Evolutionary conservation across 192 early-diverging fungal genomes (phyloP).

Genomic region (Umbelopsis isabellina): DNA sequence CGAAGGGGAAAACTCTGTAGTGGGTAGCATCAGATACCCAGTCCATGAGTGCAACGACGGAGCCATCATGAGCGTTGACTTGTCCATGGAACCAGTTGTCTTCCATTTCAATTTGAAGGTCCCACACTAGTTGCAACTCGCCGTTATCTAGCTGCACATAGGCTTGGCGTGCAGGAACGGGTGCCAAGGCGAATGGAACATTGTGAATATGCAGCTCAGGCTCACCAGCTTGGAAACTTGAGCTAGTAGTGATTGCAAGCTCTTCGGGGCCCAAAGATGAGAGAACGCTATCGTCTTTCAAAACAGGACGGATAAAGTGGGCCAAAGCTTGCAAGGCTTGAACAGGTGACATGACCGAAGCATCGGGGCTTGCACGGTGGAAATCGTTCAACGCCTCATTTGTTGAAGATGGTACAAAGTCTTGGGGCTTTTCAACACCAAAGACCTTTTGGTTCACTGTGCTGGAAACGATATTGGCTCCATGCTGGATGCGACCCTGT

Average conservation of each 20-base stretch:
- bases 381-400: background rate
- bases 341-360: conserved; percentile 54
- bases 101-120: conserved; percentile 75
- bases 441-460: background rate
- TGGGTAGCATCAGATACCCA: conserved; percentile 76
- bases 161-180: conserved; percentile 64
- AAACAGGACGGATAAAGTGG: conserved; percentile 56
- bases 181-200: conserved; percentile 54
- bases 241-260: conserved; percentile 33
- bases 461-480: background rate
- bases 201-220: conserved; percentile 44
- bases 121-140: conserved; percentile 76
- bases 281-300: conserved; percentile 39
- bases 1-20: conserved; percentile 84
- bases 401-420: background rate
- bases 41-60: conserved; percentile 76
- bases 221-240: conserved; percentile 42
- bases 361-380: conserved; percentile 6
- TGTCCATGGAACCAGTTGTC: conserved; percentile 83
- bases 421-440: background rate
- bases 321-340: conserved; percentile 70
- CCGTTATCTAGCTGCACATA: conserved; percentile 66
- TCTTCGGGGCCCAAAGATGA: conserved; percentile 20
- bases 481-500: conserved; percentile 16
- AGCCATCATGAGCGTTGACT: conserved; percentile 61